Evolutionary conservation across 2,329 filamentous ascomycete species (phyloP), one percentile per base, ranked within the genome.

Genomic region (Claviceps spartinae): DNA sequence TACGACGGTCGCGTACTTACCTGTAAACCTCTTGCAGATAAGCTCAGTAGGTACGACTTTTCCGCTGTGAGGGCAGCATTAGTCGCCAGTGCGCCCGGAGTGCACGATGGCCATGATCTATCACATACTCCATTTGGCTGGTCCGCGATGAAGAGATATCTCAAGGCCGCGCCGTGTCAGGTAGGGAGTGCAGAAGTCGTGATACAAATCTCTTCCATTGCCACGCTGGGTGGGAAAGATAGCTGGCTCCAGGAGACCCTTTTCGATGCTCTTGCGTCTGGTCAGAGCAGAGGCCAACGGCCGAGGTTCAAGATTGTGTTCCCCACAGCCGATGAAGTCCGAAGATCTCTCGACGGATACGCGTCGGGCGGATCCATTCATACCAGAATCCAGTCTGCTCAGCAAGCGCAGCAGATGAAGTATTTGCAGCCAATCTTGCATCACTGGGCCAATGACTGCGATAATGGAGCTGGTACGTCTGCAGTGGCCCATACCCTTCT

Each of bases 311-410:
- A 81, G 48, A 74, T 95, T 40, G 76, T 95, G 4, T 95, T 91
- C 58, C 89, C 89, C 0, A 91, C 88, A 0, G 72, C 85, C 0
- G 77, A 86, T 50, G 88, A 95, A 62, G 85, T 95, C 53, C 79
- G 87, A 16, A 72, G 71, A 42, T 90, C 84, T 0, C 64, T 95
- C 0, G 84, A 89, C 60, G 89, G 89, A 5, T 95, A 95, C 61
- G 66, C 61, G 2, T 87, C 87, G 0, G 89, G 89, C 0, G 76
- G 68, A 1, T 91, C 88, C 0, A 93, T 95, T 52, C 88, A 95
- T 61, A 87, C 82, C 60, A 93, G 88, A 62, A 79, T 82, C 2
- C 77, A 86, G 57, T 86, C 82, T 1, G 58, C 74, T 2, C 74
- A 83, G 16, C 88, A 94, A 60, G 71, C 75, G 34, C 87, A 85